Conservation (phyloP, 2,329 filamentous ascomycete genomes). For the Dactylellina leptospora region DNA sequence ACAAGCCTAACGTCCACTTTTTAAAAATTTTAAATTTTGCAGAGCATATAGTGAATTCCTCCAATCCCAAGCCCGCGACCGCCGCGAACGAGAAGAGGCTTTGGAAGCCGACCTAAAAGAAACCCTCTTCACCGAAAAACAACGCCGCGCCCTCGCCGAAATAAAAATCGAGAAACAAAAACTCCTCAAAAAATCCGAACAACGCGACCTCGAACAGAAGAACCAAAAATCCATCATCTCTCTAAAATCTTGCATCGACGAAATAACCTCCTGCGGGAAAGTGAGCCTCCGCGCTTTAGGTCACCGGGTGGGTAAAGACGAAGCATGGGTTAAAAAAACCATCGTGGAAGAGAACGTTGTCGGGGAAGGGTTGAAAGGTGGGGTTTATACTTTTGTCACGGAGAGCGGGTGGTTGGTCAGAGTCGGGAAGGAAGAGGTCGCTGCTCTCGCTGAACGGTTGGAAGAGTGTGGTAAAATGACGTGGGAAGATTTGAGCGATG, state of each 20-base stretch:
- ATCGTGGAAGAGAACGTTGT: slow-evolving; percentile 12
- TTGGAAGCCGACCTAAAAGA: slow-evolving; percentile 35
- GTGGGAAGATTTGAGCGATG: slow-evolving; percentile 38
- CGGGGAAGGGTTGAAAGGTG: neutral
- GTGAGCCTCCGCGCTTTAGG: slow-evolving; percentile 33
- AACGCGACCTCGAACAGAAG: slow-evolving; percentile 15
- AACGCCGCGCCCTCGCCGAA: slow-evolving; percentile 45
- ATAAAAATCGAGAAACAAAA: slow-evolving; percentile 47
- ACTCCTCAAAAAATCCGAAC: slow-evolving; percentile 31
- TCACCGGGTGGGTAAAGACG: slow-evolving; percentile 40
- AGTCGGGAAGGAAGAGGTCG: slow-evolving; percentile 30
- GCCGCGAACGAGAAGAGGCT: slow-evolving; percentile 34
- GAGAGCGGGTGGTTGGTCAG: slow-evolving; percentile 45
- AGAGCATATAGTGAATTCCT: slow-evolving; percentile 49
- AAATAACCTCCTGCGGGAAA: slow-evolving; percentile 8
- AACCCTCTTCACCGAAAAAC: slow-evolving; percentile 40
- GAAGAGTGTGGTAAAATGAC: slow-evolving; percentile 31
- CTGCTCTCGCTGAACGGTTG: slow-evolving; percentile 9
- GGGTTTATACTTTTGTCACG: slow-evolving; percentile 22
- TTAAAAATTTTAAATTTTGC: no score
- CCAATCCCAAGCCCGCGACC: slow-evolving; percentile 36
- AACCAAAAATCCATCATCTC: slow-evolving; percentile 10
- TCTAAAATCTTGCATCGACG: neutral
- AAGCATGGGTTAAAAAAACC: slow-evolving; percentile 22
- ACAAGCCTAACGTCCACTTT: no score